A percentile compares a stretch with the other conserved stretches of the same genome.
Evolutionary conservation across 805 yeast species (phyloP).

Genomic region (Metschnikowia dekortorum): DNA sequence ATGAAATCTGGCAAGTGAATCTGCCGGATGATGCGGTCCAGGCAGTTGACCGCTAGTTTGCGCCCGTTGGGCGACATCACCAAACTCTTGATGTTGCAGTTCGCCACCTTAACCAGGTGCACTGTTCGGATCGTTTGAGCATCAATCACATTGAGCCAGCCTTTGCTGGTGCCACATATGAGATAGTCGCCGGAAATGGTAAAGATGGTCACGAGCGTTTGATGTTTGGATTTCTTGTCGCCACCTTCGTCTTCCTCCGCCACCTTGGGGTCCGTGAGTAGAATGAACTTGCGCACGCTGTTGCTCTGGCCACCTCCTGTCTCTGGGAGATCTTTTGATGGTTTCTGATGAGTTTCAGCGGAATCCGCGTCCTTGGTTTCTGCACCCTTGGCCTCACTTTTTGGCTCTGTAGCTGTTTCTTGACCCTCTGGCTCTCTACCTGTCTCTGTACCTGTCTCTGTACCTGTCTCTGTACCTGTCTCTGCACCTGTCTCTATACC

Average conservation of each 20-base stretch:
- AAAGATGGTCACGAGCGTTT: conserved; percentile 49
- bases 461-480: no score
- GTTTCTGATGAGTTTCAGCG: no score
- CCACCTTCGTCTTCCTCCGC: conserved; percentile 5
- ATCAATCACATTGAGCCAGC: conserved; percentile 57
- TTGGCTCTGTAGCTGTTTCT: not conserved
- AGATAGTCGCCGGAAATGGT: conserved; percentile 53
- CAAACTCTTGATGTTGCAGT: conserved; percentile 67
- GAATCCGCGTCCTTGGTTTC: no score
- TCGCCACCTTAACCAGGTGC: conserved; percentile 53
- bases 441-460: not conserved
- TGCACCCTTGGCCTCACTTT: not conserved
- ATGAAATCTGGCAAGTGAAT: conserved; percentile 43
- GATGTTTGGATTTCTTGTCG: conserved; percentile 23
- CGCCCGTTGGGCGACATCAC: conserved; percentile 54
- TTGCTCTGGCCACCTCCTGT: no score
- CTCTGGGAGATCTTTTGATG: no score
- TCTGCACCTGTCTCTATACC: not conserved
- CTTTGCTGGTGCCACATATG: conserved; percentile 76
- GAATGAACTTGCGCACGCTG: not conserved
- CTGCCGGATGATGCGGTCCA: conserved; percentile 73
- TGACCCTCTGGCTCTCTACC: not conserved
- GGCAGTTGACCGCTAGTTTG: conserved; percentile 67
- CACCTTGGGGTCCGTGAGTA: conserved; percentile 18
- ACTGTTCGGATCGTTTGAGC: conserved; percentile 31